Base-by-base conservation (phyloP, 306 rosid genomes). In the Cyamopsis tetragonoloba region DNA sequence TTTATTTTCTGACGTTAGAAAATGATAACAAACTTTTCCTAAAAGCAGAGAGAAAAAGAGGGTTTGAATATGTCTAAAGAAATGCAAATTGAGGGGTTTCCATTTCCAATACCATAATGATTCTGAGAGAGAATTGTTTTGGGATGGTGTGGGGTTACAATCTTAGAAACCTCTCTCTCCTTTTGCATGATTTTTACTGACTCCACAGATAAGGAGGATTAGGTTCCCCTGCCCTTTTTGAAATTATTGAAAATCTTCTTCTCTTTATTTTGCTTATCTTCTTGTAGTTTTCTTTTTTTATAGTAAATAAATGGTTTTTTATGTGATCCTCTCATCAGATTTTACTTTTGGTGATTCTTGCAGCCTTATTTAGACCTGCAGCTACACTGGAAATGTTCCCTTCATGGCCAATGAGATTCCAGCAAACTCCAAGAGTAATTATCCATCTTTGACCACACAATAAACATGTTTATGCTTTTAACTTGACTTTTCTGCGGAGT, bases 341-440 rank as follows among this genome's bases (percentile, higher is more conserved):
- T 81, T 81, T 68, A 61, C 81, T 81, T 84, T 84, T 66, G 76
- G 76, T 86, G 89, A 84, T 85, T 81, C 83, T 86, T 82, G 89
- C 98, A 93, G 97, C 91, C 79, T 90, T 89, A 76, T 83, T 71
- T 71, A 89, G 80, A 75, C 97, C 98, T 85, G 88, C 98, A 34
- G 93, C 96, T 60, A 93, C 98, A 76, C 89, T 93, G 80, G 96
- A 90, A 75, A 93, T 93, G 91, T 93, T 93, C 86, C 98, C 98
- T 77, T 85, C 98, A 44, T 89, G 98, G 97, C 98, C 98, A 82
- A 86, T 86, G 77, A 86, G 96, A 86, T 76, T 81, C 74, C 96
- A 87, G 43, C 96, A 83, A 66, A 74, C 88, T 77, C 82, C 89
- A 62, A 74, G 76, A 73, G 87, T 84, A 82, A 26, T 77, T 48